Evolutionary conservation across 2,329 filamentous ascomycete genomes (phyloP).

Genomic region (Ophiostoma fasciatum): DNA sequence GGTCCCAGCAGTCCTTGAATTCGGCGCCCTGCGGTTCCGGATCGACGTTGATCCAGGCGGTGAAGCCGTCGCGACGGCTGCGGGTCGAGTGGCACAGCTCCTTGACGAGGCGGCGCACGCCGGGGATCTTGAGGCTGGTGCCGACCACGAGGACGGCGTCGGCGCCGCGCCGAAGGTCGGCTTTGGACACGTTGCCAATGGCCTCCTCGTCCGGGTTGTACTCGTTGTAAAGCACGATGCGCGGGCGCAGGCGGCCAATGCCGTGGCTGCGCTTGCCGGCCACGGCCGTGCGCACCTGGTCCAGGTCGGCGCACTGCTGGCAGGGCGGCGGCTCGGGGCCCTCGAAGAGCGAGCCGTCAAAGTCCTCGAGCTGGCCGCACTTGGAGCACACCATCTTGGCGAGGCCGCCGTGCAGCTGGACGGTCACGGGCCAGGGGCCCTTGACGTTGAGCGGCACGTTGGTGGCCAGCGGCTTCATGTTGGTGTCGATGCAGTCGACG

Average conservation of each 20-base stretch:
- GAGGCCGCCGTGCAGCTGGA: conserved; percentile 86
- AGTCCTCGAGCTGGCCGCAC: conserved; percentile 61
- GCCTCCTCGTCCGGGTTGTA: conserved; percentile 93
- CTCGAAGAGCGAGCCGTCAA: conserved; percentile 67
- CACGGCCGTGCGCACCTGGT: conserved; percentile 57
- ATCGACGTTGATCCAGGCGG: conserved; percentile 90
- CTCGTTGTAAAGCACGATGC: conserved; percentile 96
- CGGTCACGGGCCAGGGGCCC: conserved; percentile 81
- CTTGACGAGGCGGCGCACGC: conserved; percentile 74
- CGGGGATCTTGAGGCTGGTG: conserved; percentile 89
- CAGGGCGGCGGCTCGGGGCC: conserved; percentile 76
- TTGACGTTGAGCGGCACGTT: conserved; percentile 67
- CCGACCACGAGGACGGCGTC: conserved; percentile 92
- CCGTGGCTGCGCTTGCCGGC: conserved; percentile 87
- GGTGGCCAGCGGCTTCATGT: conserved; percentile 64
- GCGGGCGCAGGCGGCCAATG: conserved; percentile 73
- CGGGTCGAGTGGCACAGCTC: conserved; percentile 85
- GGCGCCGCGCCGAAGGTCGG: conserved; percentile 71
- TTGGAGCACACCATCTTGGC: conserved; percentile 97
- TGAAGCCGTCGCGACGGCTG: conserved; percentile 66
- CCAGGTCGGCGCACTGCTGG: conserved; percentile 55
- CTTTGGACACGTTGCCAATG: conserved; percentile 77
- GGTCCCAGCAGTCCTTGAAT: conserved; percentile 84
- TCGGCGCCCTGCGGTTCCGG: conserved; percentile 68
- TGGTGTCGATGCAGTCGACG: conserved; percentile 86